Conservation (phyloP, 139 green algal species). For the Axilococcus clingmanii region DNA sequence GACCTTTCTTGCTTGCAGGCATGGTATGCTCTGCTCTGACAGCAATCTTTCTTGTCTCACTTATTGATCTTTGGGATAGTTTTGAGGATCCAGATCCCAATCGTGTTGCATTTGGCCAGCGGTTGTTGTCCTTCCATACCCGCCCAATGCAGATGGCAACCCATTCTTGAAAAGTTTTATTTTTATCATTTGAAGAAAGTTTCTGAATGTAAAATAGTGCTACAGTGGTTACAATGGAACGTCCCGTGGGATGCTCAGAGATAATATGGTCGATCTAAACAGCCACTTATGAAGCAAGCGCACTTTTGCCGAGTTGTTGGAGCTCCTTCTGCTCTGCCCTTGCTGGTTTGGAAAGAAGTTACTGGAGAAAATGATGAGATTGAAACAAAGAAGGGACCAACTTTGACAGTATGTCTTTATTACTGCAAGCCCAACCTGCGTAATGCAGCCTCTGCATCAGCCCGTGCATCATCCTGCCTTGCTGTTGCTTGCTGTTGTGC, state of each 20-base stretch:
- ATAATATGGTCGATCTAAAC: no score
- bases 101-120: no score
- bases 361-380: neutral
- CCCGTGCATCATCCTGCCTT: no score
- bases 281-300: no score
- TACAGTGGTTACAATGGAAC: no score
- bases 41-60: slow-evolving; percentile 66
- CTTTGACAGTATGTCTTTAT: slow-evolving; percentile 1
- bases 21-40: slow-evolving; percentile 59
- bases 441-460: slow-evolving; percentile 23
- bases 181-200: neutral
- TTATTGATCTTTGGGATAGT: slow-evolving; percentile 56
- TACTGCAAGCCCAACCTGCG: slow-evolving; percentile 23
- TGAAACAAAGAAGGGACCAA: neutral
- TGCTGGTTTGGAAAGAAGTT: no score
- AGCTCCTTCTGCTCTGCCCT: no score
- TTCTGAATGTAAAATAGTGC: neutral
- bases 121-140: no score
- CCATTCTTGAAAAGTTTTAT: slow-evolving; percentile 1
- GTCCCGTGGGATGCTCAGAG: no score
- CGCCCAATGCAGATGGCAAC: no score
- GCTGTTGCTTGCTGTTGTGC: slow-evolving; percentile 1
- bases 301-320: no score
- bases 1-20: slow-evolving; percentile 59
- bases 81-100: no score